These are phyloP conservation scores for Actinomortierella ambigua DNA, from an alignment of 371 early-diverging fungal species.

Conservation along the genomic window DNA sequence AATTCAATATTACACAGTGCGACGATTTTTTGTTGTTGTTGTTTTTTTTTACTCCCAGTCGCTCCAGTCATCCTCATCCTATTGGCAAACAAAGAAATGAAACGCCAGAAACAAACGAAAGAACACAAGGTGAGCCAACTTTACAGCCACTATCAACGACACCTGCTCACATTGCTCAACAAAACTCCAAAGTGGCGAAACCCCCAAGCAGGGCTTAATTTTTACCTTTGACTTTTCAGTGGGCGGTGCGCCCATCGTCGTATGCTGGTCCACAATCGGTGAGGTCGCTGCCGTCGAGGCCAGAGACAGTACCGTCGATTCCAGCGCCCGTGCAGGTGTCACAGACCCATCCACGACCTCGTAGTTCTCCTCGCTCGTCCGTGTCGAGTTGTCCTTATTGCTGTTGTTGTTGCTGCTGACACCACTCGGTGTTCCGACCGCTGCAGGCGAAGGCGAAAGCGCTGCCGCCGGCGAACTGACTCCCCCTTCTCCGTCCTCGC, in stretches of 20 bases:
- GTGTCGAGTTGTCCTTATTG: conserved; percentile 36
- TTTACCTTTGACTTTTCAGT: conserved; percentile 25
- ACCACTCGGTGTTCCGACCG: conserved; percentile 8
- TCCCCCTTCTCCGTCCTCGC: conserved; percentile 38
- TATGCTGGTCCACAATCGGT: conserved; percentile 16
- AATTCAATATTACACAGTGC: background rate
- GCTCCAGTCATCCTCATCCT: conserved; percentile 49
- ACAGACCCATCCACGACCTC: conserved; percentile 32
- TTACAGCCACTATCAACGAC: no score
- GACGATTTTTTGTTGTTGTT: no score
- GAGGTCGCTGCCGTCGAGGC: conserved; percentile 23
- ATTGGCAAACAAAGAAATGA: background rate
- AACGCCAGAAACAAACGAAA: background rate
- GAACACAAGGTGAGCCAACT: no score
- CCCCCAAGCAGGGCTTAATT: background rate
- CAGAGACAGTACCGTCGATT: conserved; percentile 19
- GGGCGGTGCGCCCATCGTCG: background rate
- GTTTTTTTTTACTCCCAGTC: conserved; percentile 49
- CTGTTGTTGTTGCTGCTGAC: conserved; percentile 21
- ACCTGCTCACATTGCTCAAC: no score
- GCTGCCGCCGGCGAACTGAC: conserved; percentile 17
- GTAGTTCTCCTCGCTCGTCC: conserved; percentile 38
- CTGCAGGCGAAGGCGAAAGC: conserved; percentile 17
- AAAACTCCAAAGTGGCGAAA: background rate
- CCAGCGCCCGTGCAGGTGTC: conserved; percentile 25